A percentile compares a stretch with the other conserved stretches of the same genome.
phyloP scores from a whole-genome alignment of 441 rosid species.

The Aleurites moluccanus region DNA sequence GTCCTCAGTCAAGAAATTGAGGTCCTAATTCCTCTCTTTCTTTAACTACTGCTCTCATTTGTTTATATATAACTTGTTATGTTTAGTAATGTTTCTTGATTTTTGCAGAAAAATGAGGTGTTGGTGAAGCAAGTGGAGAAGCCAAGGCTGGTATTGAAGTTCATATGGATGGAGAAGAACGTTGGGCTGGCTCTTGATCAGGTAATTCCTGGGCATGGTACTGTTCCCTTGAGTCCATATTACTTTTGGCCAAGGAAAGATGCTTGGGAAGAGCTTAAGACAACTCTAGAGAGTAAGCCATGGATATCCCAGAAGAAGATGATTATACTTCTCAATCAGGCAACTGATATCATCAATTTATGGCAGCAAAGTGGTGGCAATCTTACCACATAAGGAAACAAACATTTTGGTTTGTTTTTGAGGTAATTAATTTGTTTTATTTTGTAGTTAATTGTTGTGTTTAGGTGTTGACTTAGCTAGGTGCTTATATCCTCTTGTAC shows the following conservation, averaged over 20 bases:
- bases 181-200: constrained; percentile 87
- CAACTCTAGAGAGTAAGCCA: constrained; percentile 78
- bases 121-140: constrained; percentile 56
- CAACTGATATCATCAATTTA: constrained; percentile 91
- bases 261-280: constrained; percentile 98
- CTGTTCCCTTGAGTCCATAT: constrained; percentile 83
- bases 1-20: constrained; percentile 28
- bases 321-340: constrained; percentile 93
- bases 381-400: constrained; percentile 31
- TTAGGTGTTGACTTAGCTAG: constrained; percentile 1
- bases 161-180: constrained; percentile 99
- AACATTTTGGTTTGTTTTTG: not conserved
- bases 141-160: constrained; percentile 78
- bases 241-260: constrained; percentile 96
- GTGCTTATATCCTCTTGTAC: not conserved
- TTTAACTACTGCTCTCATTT: not conserved
- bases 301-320: constrained; percentile 95
- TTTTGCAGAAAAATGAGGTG: constrained; percentile 45
- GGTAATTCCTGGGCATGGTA: constrained; percentile 75
- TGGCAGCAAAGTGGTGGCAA: constrained; percentile 98
- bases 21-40: constrained; percentile 20
- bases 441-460: not conserved
- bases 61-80: not conserved
- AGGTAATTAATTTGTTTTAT: not conserved
- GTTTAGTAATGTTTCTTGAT: not conserved